phyloP scores from a whole-genome alignment of 2,329 filamentous ascomycete species.

The Sclerotinia nivalis region DNA sequence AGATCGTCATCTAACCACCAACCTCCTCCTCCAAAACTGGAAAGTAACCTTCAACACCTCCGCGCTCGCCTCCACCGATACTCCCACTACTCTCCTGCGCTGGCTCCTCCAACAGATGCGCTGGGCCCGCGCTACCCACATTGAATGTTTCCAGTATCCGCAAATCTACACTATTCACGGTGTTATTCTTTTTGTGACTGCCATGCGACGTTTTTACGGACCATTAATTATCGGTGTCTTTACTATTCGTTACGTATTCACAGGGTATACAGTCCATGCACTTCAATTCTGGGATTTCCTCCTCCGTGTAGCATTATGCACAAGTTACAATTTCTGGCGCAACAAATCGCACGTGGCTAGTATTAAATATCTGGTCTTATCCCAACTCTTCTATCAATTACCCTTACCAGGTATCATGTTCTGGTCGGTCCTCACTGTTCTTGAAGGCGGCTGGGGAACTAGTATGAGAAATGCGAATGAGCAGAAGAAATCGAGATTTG shows the following conservation, averaged over 20 bases:
- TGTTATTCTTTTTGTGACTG: conserved; percentile 42
- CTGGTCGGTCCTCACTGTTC: conserved; percentile 42
- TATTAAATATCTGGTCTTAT: conserved; percentile 28
- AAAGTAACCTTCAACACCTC: conserved; percentile 42
- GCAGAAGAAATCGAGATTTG: conserved; percentile 30
- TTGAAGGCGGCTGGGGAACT: conserved; percentile 43
- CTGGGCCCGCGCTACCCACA: conserved; percentile 42
- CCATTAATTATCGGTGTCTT: conserved; percentile 39
- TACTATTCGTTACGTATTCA: conserved; percentile 40
- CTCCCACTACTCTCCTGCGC: conserved; percentile 41
- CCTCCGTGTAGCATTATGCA: conserved; percentile 37
- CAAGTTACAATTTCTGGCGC: conserved; percentile 40
- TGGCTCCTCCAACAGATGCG: conserved; percentile 45
- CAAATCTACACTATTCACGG: conserved; percentile 42
- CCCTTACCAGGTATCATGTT: conserved; percentile 43
- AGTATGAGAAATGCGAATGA: conserved; percentile 41
- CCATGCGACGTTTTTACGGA: conserved; percentile 40
- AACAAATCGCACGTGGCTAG: conserved; percentile 39
- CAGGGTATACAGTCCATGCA: conserved; percentile 36
- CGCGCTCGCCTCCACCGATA: conserved; percentile 43
- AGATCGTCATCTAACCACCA: conserved; percentile 44
- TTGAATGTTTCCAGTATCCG: conserved; percentile 43
- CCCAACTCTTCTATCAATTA: conserved; percentile 41
- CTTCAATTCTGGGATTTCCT: conserved; percentile 39
- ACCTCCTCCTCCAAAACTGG: conserved; percentile 42